Percentiles rank a stretch among this genome's conserved stretches.
phyloP scores from a whole-genome alignment of 148 eudicot species.

The Oxyria digyna region DNA sequence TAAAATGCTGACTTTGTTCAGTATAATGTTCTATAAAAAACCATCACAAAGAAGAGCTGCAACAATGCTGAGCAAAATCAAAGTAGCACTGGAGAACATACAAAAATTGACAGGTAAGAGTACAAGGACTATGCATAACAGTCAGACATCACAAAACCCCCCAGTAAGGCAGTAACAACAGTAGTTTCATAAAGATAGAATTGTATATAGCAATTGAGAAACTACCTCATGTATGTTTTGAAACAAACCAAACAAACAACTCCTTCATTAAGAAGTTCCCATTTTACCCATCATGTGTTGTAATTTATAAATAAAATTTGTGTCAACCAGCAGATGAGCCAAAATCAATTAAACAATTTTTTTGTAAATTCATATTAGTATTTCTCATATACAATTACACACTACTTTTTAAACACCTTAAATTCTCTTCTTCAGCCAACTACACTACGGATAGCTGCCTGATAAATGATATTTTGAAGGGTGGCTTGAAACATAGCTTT shows the following conservation, averaged over 20 bases:
- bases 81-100: no score
- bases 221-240: not conserved
- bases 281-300: not conserved
- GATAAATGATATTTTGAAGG: no score
- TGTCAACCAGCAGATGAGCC: not conserved
- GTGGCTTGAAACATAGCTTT: no score
- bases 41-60: no score
- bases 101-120: no score
- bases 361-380: no score
- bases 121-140: not conserved
- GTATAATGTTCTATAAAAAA: no score
- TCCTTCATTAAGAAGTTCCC: not conserved
- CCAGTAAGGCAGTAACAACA: not conserved
- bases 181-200: not conserved
- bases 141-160: not conserved
- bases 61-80: no score
- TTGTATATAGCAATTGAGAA: not conserved
- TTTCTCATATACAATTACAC: not conserved
- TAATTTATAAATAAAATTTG: not conserved
- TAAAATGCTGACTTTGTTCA: no score
- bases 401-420: not conserved
- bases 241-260: not conserved
- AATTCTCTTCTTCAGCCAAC: no score
- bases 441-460: not conserved
- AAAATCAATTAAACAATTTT: no score